These are phyloP conservation scores for Phalaenopsis aphrodite DNA, from an alignment of 106 monocot genomes.

Conservation along the genomic window DNA sequence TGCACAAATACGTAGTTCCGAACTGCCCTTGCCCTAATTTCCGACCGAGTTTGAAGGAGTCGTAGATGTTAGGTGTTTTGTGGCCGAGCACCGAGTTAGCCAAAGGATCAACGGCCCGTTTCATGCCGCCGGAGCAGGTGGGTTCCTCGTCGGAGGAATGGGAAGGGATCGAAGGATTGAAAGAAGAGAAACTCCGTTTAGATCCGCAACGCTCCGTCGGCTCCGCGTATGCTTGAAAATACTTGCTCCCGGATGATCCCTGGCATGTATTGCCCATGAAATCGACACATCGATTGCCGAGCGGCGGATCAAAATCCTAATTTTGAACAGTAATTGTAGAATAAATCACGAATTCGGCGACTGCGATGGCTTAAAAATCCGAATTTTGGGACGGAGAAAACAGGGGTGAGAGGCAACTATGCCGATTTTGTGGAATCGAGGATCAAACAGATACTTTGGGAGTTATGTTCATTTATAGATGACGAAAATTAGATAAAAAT, in stretches of 20 bases:
- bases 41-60: constrained; percentile 40
- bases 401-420: too few relatives aligned
- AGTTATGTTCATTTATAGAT: too few relatives aligned
- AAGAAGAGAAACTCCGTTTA: background rate
- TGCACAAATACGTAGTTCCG: constrained; percentile 52
- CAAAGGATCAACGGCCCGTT: constrained; percentile 18
- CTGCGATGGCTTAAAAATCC: too few relatives aligned
- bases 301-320: background rate
- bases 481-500: too few relatives aligned
- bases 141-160: background rate
- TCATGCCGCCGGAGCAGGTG: constrained; percentile 14
- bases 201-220: constrained; percentile 10
- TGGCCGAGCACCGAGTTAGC: constrained; percentile 38
- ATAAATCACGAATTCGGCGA: background rate
- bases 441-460: too few relatives aligned
- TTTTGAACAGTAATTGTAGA: background rate
- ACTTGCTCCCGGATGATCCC: constrained; percentile 15
- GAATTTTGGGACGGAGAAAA: too few relatives aligned
- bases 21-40: constrained; percentile 72
- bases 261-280: constrained; percentile 25
- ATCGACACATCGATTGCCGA: background rate
- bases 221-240: constrained; percentile 11
- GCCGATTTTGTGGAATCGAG: too few relatives aligned
- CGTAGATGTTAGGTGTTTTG: constrained; percentile 40
- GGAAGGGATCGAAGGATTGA: background rate